phyloP scores from a whole-genome alignment of 768 basidiomycete genomes.

The Daedaleopsis nitida region DNA sequence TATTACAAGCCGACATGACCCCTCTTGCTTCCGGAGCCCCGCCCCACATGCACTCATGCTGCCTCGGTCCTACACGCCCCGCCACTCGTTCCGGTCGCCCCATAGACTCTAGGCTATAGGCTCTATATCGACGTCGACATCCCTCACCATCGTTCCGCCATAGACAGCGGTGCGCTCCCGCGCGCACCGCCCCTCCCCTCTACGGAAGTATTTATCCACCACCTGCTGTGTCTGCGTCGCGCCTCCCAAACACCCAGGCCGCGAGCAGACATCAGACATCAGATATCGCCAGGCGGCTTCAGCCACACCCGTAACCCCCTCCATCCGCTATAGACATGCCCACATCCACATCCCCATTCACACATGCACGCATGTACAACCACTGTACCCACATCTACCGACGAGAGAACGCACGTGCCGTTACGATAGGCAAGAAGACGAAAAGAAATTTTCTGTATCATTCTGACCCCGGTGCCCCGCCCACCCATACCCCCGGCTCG shows the following conservation, averaged over 20 bases:
- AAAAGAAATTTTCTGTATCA: conserved; percentile 11
- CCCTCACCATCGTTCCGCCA: background rate
- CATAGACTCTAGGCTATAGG: background rate
- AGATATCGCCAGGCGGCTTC: no score
- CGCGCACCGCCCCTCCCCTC: background rate
- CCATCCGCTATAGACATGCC: background rate
- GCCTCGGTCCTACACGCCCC: background rate
- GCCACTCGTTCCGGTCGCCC: background rate
- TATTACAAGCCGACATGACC: conserved; percentile 72
- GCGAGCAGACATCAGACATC: no score
- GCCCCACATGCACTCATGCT: background rate
- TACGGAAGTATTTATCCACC: background rate
- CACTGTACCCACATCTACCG: background rate
- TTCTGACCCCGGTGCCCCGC: background rate
- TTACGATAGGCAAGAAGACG: conserved; percentile 8
- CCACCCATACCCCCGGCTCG: background rate
- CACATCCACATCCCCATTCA: background rate
- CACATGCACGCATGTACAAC: background rate
- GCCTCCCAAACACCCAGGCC: no score
- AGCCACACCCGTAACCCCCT: background rate
- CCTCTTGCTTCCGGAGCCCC: background rate
- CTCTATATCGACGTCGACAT: background rate
- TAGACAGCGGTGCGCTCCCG: background rate
- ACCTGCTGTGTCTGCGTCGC: background rate
- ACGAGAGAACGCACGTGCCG: background rate